Percentiles rank a stretch among this genome's conserved stretches.
Evolutionary conservation across 768 basidiomycete genomes (phyloP).

Genomic region (Phylloporus sp.): DNA sequence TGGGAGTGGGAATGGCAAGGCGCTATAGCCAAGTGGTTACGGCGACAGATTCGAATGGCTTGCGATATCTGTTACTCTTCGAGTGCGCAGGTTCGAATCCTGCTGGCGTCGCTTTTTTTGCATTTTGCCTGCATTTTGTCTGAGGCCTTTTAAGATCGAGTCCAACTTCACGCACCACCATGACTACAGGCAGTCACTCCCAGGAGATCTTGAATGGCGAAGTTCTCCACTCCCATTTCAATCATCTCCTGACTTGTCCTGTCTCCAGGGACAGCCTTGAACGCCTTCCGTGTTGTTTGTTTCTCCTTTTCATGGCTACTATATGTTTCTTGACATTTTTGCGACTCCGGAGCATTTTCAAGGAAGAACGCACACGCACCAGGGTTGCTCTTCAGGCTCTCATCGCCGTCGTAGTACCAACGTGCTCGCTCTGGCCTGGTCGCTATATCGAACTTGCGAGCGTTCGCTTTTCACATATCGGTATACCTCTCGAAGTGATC

Average conservation of each 20-base stretch:
- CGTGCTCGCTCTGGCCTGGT: conserved; percentile 41
- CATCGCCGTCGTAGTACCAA: conserved; percentile 39
- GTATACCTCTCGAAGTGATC: conserved; percentile 33
- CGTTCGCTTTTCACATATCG: conserved; percentile 20
- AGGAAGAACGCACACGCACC: conserved; percentile 9
- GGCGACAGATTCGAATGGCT: conserved; percentile 62
- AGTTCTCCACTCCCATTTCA: neutral
- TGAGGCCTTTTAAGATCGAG: no score
- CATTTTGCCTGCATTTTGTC: neutral
- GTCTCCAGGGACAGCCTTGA: neutral
- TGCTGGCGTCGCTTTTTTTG: conserved; percentile 35
- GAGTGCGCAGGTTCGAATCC: conserved; percentile 40
- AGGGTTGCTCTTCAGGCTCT: conserved; percentile 34
- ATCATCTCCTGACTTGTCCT: neutral
- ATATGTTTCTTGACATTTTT: conserved; percentile 7
- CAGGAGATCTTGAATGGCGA: conserved; percentile 1
- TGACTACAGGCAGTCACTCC: conserved; percentile 2
- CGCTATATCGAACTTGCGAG: conserved; percentile 33
- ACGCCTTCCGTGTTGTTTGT: conserved; percentile 3
- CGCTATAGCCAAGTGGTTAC: conserved; percentile 76
- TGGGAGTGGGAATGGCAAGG: conserved; percentile 3
- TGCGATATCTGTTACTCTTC: conserved; percentile 34
- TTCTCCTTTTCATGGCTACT: conserved; percentile 4
- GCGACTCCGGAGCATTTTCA: conserved; percentile 1
- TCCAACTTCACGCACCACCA: neutral